Evolutionary conservation across 306 rosid genomes (phyloP).

Genomic region (Cicer pinnatifidum): DNA sequence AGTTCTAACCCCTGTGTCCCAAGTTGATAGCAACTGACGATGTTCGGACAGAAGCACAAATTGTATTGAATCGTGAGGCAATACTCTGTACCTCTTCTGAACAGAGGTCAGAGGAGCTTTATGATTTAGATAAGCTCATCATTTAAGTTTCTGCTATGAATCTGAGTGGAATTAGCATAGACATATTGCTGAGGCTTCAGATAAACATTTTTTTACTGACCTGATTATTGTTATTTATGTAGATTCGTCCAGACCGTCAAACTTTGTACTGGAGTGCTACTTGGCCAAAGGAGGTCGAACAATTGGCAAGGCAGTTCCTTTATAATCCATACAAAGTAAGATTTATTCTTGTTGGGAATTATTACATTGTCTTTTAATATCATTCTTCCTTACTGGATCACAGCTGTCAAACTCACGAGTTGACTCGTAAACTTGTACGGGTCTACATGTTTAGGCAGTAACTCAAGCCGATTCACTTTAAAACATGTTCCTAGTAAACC

Average conservation of each 20-base stretch:
- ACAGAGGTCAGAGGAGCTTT: background rate
- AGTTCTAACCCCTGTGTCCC: conserved; percentile 23
- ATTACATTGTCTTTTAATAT: conserved; percentile 21
- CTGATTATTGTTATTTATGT: background rate
- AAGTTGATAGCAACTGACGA: conserved; percentile 24
- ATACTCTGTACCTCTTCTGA: background rate
- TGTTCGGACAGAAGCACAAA: background rate
- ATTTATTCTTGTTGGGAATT: conserved; percentile 32
- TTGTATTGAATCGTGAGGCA: background rate
- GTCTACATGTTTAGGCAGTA: background rate
- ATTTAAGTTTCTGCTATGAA: conserved; percentile 7
- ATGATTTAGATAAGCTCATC: conserved; percentile 22
- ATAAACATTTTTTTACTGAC: conserved; percentile 10
- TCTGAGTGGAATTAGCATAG: conserved; percentile 1
- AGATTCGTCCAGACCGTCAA: conserved; percentile 97
- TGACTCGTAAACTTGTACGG: background rate
- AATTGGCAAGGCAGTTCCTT: conserved; percentile 81
- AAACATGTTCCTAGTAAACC: background rate
- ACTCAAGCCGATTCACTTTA: background rate
- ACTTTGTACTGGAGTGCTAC: conserved; percentile 99
- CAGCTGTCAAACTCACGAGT: background rate
- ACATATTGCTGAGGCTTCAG: conserved; percentile 13
- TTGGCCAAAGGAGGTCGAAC: conserved; percentile 99
- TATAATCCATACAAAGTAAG: conserved; percentile 92
- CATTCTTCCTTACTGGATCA: background rate